phyloP scores from a whole-genome alignment of 2,329 filamentous ascomycete genomes.

The Ascochyta fabae region DNA sequence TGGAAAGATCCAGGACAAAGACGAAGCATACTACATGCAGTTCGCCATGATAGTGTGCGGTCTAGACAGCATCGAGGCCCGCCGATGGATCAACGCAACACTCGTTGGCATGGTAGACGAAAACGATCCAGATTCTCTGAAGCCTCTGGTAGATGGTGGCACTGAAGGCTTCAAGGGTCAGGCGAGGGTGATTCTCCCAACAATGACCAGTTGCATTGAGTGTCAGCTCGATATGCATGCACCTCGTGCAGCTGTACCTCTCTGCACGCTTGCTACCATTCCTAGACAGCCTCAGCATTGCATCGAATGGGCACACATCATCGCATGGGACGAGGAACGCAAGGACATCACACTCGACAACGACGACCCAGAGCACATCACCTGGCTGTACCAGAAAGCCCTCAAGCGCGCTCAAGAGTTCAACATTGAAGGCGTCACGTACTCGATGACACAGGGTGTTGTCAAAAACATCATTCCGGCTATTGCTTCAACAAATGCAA shows the following conservation, averaged over 20 bases:
- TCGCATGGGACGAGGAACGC: constrained; percentile 82
- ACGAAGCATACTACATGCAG: constrained; percentile 95
- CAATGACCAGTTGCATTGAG: constrained; percentile 94
- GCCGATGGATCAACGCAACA: constrained; percentile 98
- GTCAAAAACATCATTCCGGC: constrained; percentile 99
- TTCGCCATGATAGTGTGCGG: constrained; percentile 95
- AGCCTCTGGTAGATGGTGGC: constrained; percentile 93
- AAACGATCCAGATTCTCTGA: constrained; percentile 81
- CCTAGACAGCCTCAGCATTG: constrained; percentile 97
- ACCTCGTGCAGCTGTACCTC: constrained; percentile 92
- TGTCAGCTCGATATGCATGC: constrained; percentile 99
- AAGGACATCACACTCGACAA: constrained; percentile 85
- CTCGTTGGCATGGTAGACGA: constrained; percentile 88
- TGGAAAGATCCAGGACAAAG: constrained; percentile 94
- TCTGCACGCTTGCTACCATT: constrained; percentile 95
- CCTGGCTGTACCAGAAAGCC: constrained; percentile 92
- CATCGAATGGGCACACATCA: constrained; percentile 98
- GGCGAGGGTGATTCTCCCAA: constrained; percentile 87
- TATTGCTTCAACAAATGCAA: constrained; percentile 96
- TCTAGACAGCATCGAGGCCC: constrained; percentile 93
- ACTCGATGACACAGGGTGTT: constrained; percentile 93
- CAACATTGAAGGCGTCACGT: constrained; percentile 90
- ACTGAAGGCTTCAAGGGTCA: constrained; percentile 99
- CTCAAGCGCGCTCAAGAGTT: constrained; percentile 83
- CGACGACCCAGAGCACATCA: constrained; percentile 95